Conservation (phyloP, 176 grass and related monocot species). For the Phyllostachys edulis region DNA sequence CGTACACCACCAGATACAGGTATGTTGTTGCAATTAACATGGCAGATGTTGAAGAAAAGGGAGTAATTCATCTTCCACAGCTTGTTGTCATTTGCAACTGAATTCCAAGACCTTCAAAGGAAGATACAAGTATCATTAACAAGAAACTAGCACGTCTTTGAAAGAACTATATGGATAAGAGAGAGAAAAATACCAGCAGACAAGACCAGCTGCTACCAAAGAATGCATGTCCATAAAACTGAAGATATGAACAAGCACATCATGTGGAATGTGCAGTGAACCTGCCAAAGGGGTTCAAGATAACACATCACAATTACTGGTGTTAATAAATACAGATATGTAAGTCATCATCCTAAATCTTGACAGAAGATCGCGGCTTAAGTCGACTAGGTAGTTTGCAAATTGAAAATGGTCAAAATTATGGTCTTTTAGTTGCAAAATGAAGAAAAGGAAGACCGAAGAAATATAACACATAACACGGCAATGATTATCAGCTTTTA, state of each 20-base stretch:
- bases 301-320: conserved; percentile 4
- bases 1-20: conserved; percentile 21
- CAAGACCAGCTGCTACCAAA: conserved; percentile 58
- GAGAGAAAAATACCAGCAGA: conserved; percentile 69
- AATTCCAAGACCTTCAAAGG: conserved; percentile 82
- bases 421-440: neutral
- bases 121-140: conserved; percentile 20
- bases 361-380: conserved; percentile 4
- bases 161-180: conserved; percentile 6
- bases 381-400: conserved; percentile 14
- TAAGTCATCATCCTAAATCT: neutral
- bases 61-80: conserved; percentile 71
- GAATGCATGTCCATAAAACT: conserved; percentile 80
- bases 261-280: conserved; percentile 53
- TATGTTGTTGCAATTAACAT: neutral
- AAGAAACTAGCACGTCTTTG: conserved; percentile 12
- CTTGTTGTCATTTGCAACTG: conserved; percentile 63
- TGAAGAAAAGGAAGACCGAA: neutral
- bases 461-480: neutral
- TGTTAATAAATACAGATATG: conserved; percentile 4
- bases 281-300: conserved; percentile 43
- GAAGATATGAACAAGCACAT: conserved; percentile 81
- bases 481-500: neutral
- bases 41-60: conserved; percentile 47
- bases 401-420: neutral